Percentiles rank a stretch among this genome's conserved stretches.
These are phyloP conservation scores for Entonaema liquescens DNA, from an alignment of 495 filamentous ascomycete species.

Conservation along the genomic window DNA sequence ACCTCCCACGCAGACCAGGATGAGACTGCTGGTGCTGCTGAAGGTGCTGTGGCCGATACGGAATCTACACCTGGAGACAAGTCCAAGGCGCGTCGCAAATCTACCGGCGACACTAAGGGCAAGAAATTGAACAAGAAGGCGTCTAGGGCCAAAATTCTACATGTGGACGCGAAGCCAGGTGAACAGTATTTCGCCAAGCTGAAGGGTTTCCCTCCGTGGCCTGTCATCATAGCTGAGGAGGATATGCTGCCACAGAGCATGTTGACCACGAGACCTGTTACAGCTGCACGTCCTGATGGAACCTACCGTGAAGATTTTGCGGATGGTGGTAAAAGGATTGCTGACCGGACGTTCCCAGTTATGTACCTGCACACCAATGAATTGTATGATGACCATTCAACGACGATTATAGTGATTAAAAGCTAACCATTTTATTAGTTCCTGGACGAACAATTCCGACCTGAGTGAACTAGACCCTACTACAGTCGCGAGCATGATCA, in stretches of 20 bases:
- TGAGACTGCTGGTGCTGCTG: constrained; percentile 34
- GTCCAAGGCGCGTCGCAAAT: constrained; percentile 68
- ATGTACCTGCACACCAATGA: constrained; percentile 95
- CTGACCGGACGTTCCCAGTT: constrained; percentile 86
- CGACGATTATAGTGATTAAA: neutral
- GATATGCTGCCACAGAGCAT: constrained; percentile 83
- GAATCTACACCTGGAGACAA: constrained; percentile 50
- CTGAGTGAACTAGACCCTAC: constrained; percentile 76
- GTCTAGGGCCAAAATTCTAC: constrained; percentile 72
- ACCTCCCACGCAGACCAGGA: constrained; percentile 27
- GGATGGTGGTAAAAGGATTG: constrained; percentile 81
- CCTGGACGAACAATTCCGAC: constrained; percentile 84
- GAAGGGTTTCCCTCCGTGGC: constrained; percentile 91
- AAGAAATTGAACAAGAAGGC: constrained; percentile 89
- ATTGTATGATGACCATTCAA: constrained; percentile 71
- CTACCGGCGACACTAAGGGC: constrained; percentile 70
- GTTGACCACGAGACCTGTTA: constrained; percentile 77
- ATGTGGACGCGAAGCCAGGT: constrained; percentile 83
- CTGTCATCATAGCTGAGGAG: constrained; percentile 88
- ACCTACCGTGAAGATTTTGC: constrained; percentile 83
- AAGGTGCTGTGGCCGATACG: constrained; percentile 35
- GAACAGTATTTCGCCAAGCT: constrained; percentile 87
- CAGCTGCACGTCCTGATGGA: constrained; percentile 79
- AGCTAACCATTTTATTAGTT: constrained; percentile 59
- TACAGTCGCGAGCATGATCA: constrained; percentile 68